These are phyloP conservation scores for Septoria petroselini DNA, from an alignment of 2,329 filamentous ascomycete genomes.

Conservation along the genomic window DNA sequence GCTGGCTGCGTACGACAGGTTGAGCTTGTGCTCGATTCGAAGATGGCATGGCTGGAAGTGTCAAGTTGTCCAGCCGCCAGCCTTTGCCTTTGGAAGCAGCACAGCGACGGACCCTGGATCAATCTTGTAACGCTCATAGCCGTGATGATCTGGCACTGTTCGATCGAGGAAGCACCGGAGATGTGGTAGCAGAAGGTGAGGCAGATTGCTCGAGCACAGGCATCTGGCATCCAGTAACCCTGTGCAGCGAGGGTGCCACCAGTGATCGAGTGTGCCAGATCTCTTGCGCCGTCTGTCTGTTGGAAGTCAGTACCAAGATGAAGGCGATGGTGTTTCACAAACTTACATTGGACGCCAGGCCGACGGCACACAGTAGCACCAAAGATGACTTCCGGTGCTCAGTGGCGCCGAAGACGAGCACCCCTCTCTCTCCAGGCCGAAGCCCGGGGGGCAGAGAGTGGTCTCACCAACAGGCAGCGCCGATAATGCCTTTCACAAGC, in stretches of 20 bases:
- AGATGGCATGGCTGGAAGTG: not conserved
- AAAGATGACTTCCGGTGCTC: too few species aligned
- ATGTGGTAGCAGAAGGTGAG: conserved; percentile 86
- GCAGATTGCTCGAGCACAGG: conserved; percentile 80
- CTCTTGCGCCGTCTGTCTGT: too few species aligned
- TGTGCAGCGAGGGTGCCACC: conserved; percentile 87
- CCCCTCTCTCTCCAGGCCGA: too few species aligned
- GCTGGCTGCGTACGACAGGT: conserved; percentile 16
- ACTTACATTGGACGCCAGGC: too few species aligned
- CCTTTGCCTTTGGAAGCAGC: conserved; percentile 40
- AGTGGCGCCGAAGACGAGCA: too few species aligned
- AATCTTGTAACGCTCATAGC: conserved; percentile 51
- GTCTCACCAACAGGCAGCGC: too few species aligned
- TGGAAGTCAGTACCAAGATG: too few species aligned
- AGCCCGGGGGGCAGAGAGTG: too few species aligned
- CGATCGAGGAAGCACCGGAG: conserved; percentile 79
- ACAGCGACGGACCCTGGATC: conserved; percentile 39
- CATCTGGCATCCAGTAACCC: conserved; percentile 96
- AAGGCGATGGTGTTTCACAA: too few species aligned
- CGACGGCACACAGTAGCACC: too few species aligned
- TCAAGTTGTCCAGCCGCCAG: conserved; percentile 30
- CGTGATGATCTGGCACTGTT: conserved; percentile 66
- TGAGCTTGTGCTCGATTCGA: conserved; percentile 9
- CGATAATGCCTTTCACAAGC: not conserved
- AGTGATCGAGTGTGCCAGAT: conserved; percentile 90